Evolutionary conservation across 768 basidiomycete genomes (phyloP).

Genomic region (Cubamyces sp.): DNA sequence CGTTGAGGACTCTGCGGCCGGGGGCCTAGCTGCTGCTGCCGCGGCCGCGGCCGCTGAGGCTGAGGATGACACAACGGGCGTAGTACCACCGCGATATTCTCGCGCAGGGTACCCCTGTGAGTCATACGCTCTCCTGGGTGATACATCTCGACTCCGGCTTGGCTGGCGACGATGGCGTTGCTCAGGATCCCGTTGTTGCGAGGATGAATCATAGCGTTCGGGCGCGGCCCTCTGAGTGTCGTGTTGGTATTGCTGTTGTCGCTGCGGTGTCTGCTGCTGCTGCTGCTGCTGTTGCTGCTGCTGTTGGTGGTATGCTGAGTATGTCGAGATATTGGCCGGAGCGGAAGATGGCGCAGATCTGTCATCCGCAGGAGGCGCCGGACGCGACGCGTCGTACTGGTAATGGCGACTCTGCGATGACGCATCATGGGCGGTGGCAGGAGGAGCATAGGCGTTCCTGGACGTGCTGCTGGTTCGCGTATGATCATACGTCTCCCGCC

Average conservation of each 20-base stretch:
- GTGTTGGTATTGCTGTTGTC: conserved; percentile 9
- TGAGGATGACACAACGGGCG: conserved; percentile 25
- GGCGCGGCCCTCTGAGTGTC: not conserved
- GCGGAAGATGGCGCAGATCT: conserved; percentile 4
- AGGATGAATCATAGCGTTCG: conserved; percentile 10
- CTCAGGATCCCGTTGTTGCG: conserved; percentile 13
- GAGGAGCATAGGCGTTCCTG: conserved; percentile 7
- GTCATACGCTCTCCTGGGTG: conserved; percentile 19
- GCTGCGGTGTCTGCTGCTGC: conserved; percentile 13
- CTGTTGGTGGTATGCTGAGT: conserved; percentile 19
- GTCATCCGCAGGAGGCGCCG: not conserved
- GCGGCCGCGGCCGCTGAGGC: conserved; percentile 14
- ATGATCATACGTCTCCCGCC: conserved; percentile 8
- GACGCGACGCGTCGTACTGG: conserved; percentile 1
- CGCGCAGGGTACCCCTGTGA: conserved; percentile 17
- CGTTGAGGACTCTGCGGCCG: conserved; percentile 19
- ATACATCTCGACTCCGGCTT: conserved; percentile 13
- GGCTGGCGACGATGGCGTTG: conserved; percentile 14
- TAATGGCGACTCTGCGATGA: conserved; percentile 9
- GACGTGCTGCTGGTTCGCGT: conserved; percentile 4
- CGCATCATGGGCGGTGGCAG: not conserved
- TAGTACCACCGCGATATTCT: conserved; percentile 22
- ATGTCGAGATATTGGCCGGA: conserved; percentile 11
- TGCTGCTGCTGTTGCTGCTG: conserved; percentile 28
- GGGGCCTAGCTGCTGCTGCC: conserved; percentile 8